These are phyloP conservation scores for Leucosporidium creatinivorum DNA, from an alignment of 768 basidiomycete genomes.

Conservation along the genomic window DNA sequence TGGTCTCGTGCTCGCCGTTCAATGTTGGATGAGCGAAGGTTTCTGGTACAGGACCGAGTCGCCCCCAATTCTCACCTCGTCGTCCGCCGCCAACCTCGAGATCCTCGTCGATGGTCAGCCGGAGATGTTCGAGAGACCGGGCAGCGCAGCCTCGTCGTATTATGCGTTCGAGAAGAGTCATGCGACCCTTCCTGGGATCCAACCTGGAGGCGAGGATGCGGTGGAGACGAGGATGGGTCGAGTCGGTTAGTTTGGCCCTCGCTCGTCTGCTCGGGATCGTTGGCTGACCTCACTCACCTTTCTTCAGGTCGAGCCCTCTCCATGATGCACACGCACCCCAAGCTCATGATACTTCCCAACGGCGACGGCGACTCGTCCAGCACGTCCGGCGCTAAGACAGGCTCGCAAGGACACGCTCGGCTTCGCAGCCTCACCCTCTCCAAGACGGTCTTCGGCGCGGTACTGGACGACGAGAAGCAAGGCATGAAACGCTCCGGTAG, in stretches of 20 bases:
- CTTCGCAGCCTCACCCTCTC: conserved; percentile 28
- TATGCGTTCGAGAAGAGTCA: not conserved
- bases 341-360: conserved; percentile 18
- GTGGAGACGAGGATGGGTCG: not conserved
- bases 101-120: not conserved
- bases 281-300: not conserved
- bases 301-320: conserved; percentile 24
- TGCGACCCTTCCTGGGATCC: conserved; percentile 9
- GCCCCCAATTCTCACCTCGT: conserved; percentile 15
- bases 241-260: conserved; percentile 6
- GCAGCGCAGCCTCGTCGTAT: conserved; percentile 5
- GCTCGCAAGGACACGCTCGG: conserved; percentile 10
- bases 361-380: not conserved
- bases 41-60: conserved; percentile 11
- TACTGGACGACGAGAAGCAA: not conserved
- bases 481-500: not conserved
- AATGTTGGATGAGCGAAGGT: conserved; percentile 18
- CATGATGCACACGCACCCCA: conserved; percentile 13
- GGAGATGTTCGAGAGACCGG: conserved; percentile 1
- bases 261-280: too few species aligned
- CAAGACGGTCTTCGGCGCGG: not conserved
- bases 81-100: conserved; percentile 6
- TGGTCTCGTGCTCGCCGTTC: conserved; percentile 13
- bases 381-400: conserved; percentile 5
- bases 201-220: conserved; percentile 7